These are phyloP conservation scores for Aureobasidium sp. DNA, from an alignment of 2,329 filamentous ascomycete genomes.

Conservation along the genomic window DNA sequence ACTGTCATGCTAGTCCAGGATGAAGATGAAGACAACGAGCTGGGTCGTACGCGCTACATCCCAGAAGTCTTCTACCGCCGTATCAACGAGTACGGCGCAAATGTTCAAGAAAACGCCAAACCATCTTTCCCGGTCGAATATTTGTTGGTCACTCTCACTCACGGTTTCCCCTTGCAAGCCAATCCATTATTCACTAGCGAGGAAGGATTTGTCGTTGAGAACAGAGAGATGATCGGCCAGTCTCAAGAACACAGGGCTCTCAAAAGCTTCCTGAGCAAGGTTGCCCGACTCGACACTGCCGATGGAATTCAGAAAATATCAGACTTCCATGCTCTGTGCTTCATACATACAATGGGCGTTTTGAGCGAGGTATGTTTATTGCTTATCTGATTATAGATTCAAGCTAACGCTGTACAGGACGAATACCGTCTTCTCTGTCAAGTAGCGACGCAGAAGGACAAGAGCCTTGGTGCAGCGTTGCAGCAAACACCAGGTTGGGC, in stretches of 20 bases:
- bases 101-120: slow-evolving; percentile 95
- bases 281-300: slow-evolving; percentile 50
- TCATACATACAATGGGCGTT: slow-evolving; percentile 71
- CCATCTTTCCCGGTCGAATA: slow-evolving; percentile 96
- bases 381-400: background rate
- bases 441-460: slow-evolving; percentile 73
- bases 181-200: slow-evolving; percentile 64
- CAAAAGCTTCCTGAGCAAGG: slow-evolving; percentile 61
- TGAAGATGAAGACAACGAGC: slow-evolving; percentile 74
- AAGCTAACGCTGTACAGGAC: slow-evolving; percentile 52
- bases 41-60: slow-evolving; percentile 73
- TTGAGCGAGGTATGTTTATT: slow-evolving; percentile 64
- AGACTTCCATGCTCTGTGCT: slow-evolving; percentile 92
- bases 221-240: slow-evolving; percentile 79
- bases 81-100: slow-evolving; percentile 93
- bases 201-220: slow-evolving; percentile 79
- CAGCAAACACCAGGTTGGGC: slow-evolving; percentile 88
- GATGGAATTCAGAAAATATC: slow-evolving; percentile 65
- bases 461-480: slow-evolving; percentile 73
- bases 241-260: slow-evolving; percentile 68
- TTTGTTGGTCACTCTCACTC: slow-evolving; percentile 87
- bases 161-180: slow-evolving; percentile 81
- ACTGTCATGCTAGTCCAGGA: slow-evolving; percentile 89
- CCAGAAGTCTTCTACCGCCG: slow-evolving; percentile 94
- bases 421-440: slow-evolving; percentile 81